Percentiles rank a stretch among this genome's conserved stretches.
Conservation (phyloP, 306 rosid species). For the Vigna nakashimae region DNA sequence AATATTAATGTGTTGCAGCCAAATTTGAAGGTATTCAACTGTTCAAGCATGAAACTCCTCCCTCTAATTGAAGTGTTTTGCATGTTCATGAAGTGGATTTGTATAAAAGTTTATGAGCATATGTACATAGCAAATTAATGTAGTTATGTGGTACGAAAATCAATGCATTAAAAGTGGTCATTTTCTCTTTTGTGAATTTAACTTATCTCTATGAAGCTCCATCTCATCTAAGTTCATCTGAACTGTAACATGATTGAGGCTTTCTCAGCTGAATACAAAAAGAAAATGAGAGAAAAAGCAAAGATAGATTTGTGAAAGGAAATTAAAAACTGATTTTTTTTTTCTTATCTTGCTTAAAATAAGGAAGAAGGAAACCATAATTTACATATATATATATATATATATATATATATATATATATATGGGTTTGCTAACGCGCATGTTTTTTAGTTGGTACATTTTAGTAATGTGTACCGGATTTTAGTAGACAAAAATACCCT, state of each 20-base stretch:
- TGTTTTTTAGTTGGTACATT: too few relatives aligned
- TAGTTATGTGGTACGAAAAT: background rate
- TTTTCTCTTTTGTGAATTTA: background rate
- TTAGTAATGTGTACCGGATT: too few relatives aligned
- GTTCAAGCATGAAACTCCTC: background rate
- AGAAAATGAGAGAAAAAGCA: background rate
- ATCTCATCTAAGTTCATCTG: too few relatives aligned
- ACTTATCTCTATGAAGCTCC: background rate
- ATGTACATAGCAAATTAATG: background rate
- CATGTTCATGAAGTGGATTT: background rate
- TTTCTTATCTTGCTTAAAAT: background rate
- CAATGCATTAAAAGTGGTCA: background rate
- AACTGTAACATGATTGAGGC: too few relatives aligned
- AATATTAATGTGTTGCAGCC: background rate
- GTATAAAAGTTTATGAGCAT: background rate
- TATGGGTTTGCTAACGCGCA: too few relatives aligned
- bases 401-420: background rate
- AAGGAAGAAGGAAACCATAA: background rate
- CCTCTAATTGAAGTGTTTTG: background rate
- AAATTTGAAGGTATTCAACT: background rate
- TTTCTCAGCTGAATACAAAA: background rate
- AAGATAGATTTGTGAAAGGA: background rate
- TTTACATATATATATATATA: too few relatives aligned
- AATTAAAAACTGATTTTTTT: background rate
- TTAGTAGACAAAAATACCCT: too few relatives aligned